A percentile compares a stretch with the other conserved stretches of the same genome.
Evolutionary conservation across 768 basidiomycete species (phyloP).

Genomic region (Podaxis sp.): DNA sequence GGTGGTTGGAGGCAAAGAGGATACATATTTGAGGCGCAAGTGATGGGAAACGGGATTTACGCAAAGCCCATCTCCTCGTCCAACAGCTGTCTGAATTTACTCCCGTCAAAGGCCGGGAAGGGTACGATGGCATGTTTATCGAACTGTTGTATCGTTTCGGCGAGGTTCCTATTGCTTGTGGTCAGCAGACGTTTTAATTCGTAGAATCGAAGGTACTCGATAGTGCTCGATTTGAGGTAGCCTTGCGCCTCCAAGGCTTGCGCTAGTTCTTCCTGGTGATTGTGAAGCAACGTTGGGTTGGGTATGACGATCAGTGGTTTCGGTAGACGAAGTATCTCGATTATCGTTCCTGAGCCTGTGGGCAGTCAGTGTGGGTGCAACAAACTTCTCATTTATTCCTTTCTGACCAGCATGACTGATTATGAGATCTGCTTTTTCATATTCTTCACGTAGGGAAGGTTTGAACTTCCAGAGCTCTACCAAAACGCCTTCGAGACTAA

Average conservation of each 20-base stretch:
- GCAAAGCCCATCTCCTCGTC: constrained; percentile 80
- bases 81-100: constrained; percentile 62
- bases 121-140: constrained; percentile 44
- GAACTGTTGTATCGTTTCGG: constrained; percentile 51
- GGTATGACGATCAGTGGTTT: constrained; percentile 87
- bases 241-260: constrained; percentile 56
- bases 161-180: constrained; percentile 44
- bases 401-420: constrained; percentile 91
- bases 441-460: constrained; percentile 65
- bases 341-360: constrained; percentile 90
- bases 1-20: constrained; percentile 14
- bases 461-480: constrained; percentile 77
- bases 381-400: not conserved
- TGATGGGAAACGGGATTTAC: constrained; percentile 8
- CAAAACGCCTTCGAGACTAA: constrained; percentile 41
- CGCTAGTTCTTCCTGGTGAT: constrained; percentile 92
- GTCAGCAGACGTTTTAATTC: not conserved
- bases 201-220: constrained; percentile 47
- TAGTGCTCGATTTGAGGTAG: constrained; percentile 56
- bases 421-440: constrained; percentile 69
- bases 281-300: constrained; percentile 85
- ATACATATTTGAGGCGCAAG: constrained; percentile 10
- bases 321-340: constrained; percentile 75
- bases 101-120: constrained; percentile 71
- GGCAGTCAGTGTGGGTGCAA: not conserved